Conservation (phyloP, 176 grass and related monocot species). For the Otatea glauca region DNA sequence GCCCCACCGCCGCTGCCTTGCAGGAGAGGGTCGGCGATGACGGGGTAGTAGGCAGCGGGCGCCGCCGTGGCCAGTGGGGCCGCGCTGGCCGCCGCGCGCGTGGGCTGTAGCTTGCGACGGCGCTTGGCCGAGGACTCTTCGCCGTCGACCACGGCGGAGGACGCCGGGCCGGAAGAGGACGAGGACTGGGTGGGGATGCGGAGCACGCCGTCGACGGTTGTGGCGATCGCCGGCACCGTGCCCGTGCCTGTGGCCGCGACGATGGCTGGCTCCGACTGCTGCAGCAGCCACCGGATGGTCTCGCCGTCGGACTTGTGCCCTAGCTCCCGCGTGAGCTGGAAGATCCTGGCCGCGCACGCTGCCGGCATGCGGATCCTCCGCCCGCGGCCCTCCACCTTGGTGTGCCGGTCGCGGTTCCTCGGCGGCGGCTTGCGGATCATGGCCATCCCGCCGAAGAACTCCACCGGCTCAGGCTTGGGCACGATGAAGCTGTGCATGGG, state of each 20-base stretch:
- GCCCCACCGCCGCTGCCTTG: slow-evolving; percentile 51
- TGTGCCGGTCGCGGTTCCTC: slow-evolving; percentile 85
- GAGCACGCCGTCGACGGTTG: slow-evolving; percentile 78
- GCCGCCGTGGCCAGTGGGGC: slow-evolving; percentile 18
- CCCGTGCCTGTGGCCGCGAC: slow-evolving; percentile 87
- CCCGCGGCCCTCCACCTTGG: slow-evolving; percentile 92
- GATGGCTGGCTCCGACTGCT: slow-evolving; percentile 91
- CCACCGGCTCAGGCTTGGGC: slow-evolving; percentile 87
- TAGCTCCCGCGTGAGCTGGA: slow-evolving; percentile 95
- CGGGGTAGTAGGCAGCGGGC: slow-evolving; percentile 66
- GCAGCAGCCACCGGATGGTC: slow-evolving; percentile 93
- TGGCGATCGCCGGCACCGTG: slow-evolving; percentile 83
- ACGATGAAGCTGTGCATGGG: slow-evolving; percentile 71
- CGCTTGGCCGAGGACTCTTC: slow-evolving; percentile 66
- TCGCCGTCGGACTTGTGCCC: slow-evolving; percentile 97
- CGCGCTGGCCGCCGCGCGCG: slow-evolving; percentile 44
- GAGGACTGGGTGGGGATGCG: slow-evolving; percentile 87
- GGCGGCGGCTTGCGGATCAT: slow-evolving; percentile 62
- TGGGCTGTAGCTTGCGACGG: slow-evolving; percentile 88
- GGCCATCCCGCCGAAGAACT: slow-evolving; percentile 64
- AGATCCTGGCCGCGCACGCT: slow-evolving; percentile 88
- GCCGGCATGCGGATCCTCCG: slow-evolving; percentile 95
- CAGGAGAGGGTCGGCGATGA: slow-evolving; percentile 77
- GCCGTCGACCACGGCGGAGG: slow-evolving; percentile 39
- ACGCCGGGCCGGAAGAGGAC: slow-evolving; percentile 44